phyloP scores from a whole-genome alignment of 768 basidiomycete species.

The Macrolepiota albuminosa region DNA sequence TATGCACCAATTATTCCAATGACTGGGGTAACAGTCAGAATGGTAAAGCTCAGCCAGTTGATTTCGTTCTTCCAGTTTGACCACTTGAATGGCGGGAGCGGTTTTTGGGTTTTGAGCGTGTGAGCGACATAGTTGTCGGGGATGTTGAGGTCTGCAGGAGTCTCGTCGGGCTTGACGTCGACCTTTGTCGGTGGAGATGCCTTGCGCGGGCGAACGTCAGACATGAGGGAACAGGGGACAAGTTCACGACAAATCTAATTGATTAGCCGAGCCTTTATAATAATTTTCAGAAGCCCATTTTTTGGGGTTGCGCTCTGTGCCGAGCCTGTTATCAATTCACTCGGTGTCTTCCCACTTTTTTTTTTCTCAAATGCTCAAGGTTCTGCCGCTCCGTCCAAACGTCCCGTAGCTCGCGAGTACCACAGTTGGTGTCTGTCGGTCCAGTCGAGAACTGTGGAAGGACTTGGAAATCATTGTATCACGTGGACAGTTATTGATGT shows the following conservation, averaged over 20 bases:
- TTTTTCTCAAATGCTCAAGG: background rate
- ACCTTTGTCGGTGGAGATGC: conserved; percentile 12
- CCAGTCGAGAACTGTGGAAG: background rate
- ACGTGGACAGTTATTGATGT: background rate
- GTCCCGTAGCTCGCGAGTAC: background rate
- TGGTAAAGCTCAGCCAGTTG: conserved; percentile 71
- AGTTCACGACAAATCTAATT: conserved; percentile 1
- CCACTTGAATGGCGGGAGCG: conserved; percentile 65
- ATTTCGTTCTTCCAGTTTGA: conserved; percentile 55
- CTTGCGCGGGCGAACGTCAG: conserved; percentile 24
- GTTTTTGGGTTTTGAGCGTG: conserved; percentile 63
- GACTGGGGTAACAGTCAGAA: conserved; percentile 70
- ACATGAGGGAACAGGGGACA: conserved; percentile 18
- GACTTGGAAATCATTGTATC: background rate
- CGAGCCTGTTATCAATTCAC: conserved; percentile 6
- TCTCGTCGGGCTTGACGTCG: conserved; percentile 17
- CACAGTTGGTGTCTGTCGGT: background rate
- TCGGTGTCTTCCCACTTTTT: conserved; percentile 1
- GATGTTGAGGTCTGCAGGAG: conserved; percentile 52
- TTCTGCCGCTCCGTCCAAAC: background rate
- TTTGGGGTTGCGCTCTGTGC: conserved; percentile 16
- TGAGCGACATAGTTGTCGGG: conserved; percentile 82
- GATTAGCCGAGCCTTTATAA: conserved; percentile 14
- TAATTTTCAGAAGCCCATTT: conserved; percentile 13
- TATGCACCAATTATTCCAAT: conserved; percentile 70